Evolutionary conservation across 805 yeast genomes (phyloP).

Genomic region (Hanseniaspora clermontiae): DNA sequence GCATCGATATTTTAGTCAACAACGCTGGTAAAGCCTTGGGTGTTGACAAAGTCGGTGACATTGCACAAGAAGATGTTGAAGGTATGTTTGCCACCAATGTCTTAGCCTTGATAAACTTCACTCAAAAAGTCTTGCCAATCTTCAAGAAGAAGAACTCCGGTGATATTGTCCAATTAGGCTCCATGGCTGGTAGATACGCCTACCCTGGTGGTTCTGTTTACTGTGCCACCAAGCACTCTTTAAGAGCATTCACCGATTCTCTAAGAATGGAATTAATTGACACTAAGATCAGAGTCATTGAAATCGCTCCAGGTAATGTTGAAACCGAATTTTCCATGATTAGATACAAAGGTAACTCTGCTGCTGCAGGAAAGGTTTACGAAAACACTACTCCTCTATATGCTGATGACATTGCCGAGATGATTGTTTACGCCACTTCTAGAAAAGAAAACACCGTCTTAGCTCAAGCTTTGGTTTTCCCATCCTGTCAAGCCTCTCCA

Average conservation of each 20-base stretch:
- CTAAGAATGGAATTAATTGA: constrained; percentile 62
- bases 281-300: constrained; percentile 55
- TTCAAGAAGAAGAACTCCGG: constrained; percentile 60
- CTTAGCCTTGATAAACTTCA: constrained; percentile 66
- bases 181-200: constrained; percentile 68
- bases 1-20: constrained; percentile 55
- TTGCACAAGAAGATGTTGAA: constrained; percentile 49
- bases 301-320: constrained; percentile 58
- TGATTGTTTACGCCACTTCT: constrained; percentile 45
- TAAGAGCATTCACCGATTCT: constrained; percentile 57
- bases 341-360: constrained; percentile 46
- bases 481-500: constrained; percentile 75
- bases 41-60: constrained; percentile 57
- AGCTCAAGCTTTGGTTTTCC: constrained; percentile 70
- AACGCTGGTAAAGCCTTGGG: constrained; percentile 79
- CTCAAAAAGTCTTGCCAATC: constrained; percentile 64
- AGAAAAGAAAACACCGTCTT: constrained; percentile 48
- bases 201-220: constrained; percentile 70
- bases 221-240: constrained; percentile 64
- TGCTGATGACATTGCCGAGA: constrained; percentile 50
- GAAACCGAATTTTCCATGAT: constrained; percentile 54
- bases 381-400: constrained; percentile 42
- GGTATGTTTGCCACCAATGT: constrained; percentile 82
- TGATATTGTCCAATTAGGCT: constrained; percentile 62
- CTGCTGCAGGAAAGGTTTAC: constrained; percentile 44